Base-by-base conservation (phyloP, 1,139 yeast species). In the Yamadazyma buinensis region DNA sequence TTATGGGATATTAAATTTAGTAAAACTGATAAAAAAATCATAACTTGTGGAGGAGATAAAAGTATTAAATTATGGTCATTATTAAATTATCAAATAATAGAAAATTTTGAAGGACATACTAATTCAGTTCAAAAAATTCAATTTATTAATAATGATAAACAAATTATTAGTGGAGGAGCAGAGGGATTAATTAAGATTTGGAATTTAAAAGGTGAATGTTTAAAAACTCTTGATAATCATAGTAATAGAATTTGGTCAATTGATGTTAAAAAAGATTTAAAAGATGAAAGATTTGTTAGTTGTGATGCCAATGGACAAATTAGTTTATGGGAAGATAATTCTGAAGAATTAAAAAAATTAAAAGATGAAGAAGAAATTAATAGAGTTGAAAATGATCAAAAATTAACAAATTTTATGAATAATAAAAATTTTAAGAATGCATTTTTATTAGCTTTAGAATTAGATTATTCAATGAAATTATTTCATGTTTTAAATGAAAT, bases 271-370 rank as follows among this genome's bases (percentile, higher is more conserved):
- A 64, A 74, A 23, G 84, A 83, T 46, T n/a, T n/a, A n/a, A n/a
- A n/a, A n/a, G 95, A 95, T 18, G 72, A 72, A 11, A 71, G 72
- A 35, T 72, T 92, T 39, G 75, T 86, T 1, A 77, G 88, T 37
- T 97, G 96, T 1, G 97, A 94, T 57, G 97, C 96, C 1, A 97
- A 92, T 58, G 96, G 97, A 35, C 83, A 86, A 30, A 73, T 92
- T 43, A 84, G 86, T 32, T 68, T 84, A 30, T 92, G 98, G 98
- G 67, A 68, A 37, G 98, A 92, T 59, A 80, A 83, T 49, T 85
- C 95, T 2, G 90, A 79, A 39, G 87, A 83, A 51, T 69, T 71
- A 35, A 58, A 61, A 33, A 72, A 68, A 35, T 69, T 67, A 39
- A 72, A 69, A 41, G 76, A 74, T 43, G 75, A 70, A 42, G 67